A percentile compares a stretch with the other conserved stretches of the same genome.
Conservation (phyloP, 352 stramenopile species). For the Globisporangium canariense region DNA sequence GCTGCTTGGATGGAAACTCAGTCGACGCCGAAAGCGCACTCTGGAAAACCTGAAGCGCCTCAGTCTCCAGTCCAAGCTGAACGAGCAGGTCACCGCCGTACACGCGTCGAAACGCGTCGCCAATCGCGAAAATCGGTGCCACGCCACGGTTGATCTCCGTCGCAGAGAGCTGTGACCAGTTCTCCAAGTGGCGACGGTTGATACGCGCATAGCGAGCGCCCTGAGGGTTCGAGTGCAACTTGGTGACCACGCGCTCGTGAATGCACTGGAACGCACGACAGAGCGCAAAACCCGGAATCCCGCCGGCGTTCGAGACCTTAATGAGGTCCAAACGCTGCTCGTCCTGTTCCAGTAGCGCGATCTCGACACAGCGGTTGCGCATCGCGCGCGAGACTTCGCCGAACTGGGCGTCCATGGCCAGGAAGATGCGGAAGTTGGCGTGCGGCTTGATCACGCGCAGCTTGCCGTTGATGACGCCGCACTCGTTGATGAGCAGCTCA, state of each 20-base stretch:
- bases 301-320: slow-evolving; percentile 48
- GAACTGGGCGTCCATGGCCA: slow-evolving; percentile 96
- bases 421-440: slow-evolving; percentile 98
- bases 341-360: slow-evolving; percentile 69
- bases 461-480: slow-evolving; percentile 90
- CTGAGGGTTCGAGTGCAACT: slow-evolving; percentile 23
- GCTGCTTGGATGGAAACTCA: slow-evolving; percentile 24
- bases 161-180: slow-evolving; percentile 65
- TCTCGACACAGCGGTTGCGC: slow-evolving; percentile 99
- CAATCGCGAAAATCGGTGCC: slow-evolving; percentile 38
- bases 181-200: slow-evolving; percentile 70
- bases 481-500: slow-evolving; percentile 98
- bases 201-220: slow-evolving; percentile 37
- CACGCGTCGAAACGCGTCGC: slow-evolving; percentile 55
- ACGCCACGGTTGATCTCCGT: slow-evolving; percentile 64
- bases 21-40: slow-evolving; percentile 28
- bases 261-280: slow-evolving; percentile 54
- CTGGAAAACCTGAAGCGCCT: slow-evolving; percentile 32
- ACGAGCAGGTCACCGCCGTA: slow-evolving; percentile 50
- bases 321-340: slow-evolving; percentile 63
- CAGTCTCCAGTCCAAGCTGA: slow-evolving; percentile 41
- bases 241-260: slow-evolving; percentile 46
- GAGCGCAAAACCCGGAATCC: slow-evolving; percentile 69
- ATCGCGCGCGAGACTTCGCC: slow-evolving; percentile 99
- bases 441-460: slow-evolving; percentile 95